A percentile compares a stretch with the other conserved stretches of the same genome.
Conservation (phyloP, 352 stramenopile species). For the Phytophthora chlamydospora region DNA sequence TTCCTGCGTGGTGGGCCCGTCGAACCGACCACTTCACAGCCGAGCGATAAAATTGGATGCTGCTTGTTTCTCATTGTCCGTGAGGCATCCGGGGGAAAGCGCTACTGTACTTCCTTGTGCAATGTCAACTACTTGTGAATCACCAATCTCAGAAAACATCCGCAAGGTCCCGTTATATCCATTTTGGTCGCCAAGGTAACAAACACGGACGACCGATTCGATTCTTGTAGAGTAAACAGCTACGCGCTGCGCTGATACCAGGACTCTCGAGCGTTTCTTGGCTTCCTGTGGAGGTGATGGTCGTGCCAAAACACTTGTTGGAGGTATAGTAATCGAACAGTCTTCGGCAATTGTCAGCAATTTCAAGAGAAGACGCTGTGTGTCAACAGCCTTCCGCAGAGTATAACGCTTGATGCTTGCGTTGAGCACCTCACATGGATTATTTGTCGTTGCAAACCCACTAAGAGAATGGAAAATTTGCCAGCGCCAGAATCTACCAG, state of each 20-base stretch:
- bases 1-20: conserved; percentile 8
- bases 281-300: not conserved
- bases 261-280: not conserved
- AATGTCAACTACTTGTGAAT: not conserved
- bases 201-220: not conserved
- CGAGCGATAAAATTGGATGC: not conserved
- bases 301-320: no score
- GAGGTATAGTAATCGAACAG: conserved; percentile 1
- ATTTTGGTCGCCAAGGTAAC: not conserved
- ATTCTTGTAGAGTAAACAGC: not conserved
- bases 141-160: not conserved
- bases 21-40: not conserved
- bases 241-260: not conserved
- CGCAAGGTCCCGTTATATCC: not conserved
- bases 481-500: conserved; percentile 21
- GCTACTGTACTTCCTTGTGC: not conserved
- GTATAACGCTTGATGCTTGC: conserved; percentile 26
- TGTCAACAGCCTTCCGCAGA: conserved; percentile 2
- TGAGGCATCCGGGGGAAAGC: not conserved
- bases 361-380: conserved; percentile 1
- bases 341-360: conserved; percentile 10
- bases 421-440: conserved; percentile 32
- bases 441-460: conserved; percentile 22
- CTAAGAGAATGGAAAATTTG: conserved; percentile 20
- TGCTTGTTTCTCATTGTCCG: not conserved